Base-by-base conservation (phyloP, 495 filamentous ascomycete species). In the Talaromyces wortmannii region DNA sequence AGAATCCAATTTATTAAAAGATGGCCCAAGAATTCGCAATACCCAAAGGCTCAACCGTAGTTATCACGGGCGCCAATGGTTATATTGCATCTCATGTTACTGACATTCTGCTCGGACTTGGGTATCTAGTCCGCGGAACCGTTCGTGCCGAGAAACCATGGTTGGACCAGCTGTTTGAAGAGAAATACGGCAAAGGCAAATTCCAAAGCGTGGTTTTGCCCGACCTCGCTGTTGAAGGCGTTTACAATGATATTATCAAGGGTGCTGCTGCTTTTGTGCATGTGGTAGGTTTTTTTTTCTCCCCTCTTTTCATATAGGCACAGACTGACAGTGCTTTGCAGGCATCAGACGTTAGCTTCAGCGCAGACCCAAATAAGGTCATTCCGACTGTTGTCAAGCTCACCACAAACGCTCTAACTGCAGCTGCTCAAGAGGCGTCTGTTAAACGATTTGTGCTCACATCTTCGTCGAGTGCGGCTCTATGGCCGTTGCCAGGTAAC, bases 11-110 rank as follows among this genome's bases (percentile, higher is more conserved):
- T 5, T 8, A 40, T 40, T 10, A 13, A 40, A 40, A 40, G 5
- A 40, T 40, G 36, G 8, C 36, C 36, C 36, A 40, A 40, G 36
- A 40, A 40, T 40, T 10, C 13, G 36, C 13, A 5, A 40, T 40
- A 2, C 36, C 36, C 36, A 40, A 40, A 40, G 36, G 36, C 36
- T 40, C 36, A 13, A 40, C 13, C 36, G 13, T 40, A 5, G 8
- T 84, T 15, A 72, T 86, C 31, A 85, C 80, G 5, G 80, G 80
- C n/a, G 72, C 66, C 18, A 84, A 78, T 59, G 81, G 82, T 48
- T 80, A 71, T 55, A 78, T 84, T 53, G 81, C 63, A 16, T 77
- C 73, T 31, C 76, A 84, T 53, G 61, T 78, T 16, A 70, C 69
- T 49, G 67, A 81, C 60, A 59, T 76, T 31, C 62, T 83, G 10